Conservation (phyloP, 495 filamentous ascomycete genomes). For the Penicillium riverlandense region DNA sequence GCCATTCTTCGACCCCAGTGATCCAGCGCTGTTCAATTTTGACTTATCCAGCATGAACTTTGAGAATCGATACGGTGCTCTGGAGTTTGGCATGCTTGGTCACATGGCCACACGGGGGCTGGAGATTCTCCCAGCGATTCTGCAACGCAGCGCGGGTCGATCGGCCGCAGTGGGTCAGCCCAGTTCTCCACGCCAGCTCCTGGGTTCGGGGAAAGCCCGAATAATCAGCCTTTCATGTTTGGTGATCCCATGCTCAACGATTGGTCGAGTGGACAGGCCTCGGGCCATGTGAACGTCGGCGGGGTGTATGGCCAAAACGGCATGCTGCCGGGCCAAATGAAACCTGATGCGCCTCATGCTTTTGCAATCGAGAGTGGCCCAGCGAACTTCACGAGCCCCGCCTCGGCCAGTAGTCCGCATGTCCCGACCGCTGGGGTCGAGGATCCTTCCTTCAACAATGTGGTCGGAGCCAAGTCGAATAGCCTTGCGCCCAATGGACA, state of each 20-base stretch:
- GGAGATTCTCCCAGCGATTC: conserved; percentile 69
- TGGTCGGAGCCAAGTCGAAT: conserved; percentile 22
- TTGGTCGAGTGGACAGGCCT: conserved; percentile 33
- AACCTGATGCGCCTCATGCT: conserved; percentile 52
- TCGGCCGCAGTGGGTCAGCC: conserved; percentile 40
- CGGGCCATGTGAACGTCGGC: conserved; percentile 35
- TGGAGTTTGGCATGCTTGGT: conserved; percentile 90
- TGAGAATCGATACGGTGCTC: conserved; percentile 85
- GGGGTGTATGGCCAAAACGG: conserved; percentile 36
- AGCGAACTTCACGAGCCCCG: conserved; percentile 56
- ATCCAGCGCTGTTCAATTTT: conserved; percentile 88
- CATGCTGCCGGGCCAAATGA: conserved; percentile 36
- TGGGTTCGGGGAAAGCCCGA: conserved; percentile 37
- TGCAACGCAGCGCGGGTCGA: conserved; percentile 40
- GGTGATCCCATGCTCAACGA: conserved; percentile 41
- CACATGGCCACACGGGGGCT: conserved; percentile 84
- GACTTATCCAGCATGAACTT: conserved; percentile 92
- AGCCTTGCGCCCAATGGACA: conserved; percentile 28
- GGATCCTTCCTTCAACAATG: conserved; percentile 21
- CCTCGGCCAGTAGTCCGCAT: conserved; percentile 43
- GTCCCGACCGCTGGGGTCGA: conserved; percentile 32
- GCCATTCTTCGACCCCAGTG: conserved; percentile 76
- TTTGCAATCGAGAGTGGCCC: conserved; percentile 66
- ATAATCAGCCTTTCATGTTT: conserved; percentile 42
- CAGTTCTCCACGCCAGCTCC: conserved; percentile 38